phyloP scores from a whole-genome alignment of 805 yeast genomes.

The Nakazawaea wickerhamii region DNA sequence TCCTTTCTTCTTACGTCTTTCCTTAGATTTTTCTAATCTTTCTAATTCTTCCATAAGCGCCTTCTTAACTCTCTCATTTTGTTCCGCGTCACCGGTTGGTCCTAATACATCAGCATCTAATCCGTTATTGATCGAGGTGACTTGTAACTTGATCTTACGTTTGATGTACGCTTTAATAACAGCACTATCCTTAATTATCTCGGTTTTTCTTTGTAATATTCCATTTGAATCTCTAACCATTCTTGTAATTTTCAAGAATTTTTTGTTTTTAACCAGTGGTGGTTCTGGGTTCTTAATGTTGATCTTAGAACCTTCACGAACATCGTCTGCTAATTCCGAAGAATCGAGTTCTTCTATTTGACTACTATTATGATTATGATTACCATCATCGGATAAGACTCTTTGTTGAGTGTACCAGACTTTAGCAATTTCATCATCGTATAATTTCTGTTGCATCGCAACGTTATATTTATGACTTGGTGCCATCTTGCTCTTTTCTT shows the following conservation, averaged over 20 bases:
- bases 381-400: constrained; percentile 38
- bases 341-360: constrained; percentile 1
- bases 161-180: constrained; percentile 80
- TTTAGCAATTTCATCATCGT: constrained; percentile 81
- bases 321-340: constrained; percentile 8
- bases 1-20: constrained; percentile 47
- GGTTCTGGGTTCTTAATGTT: constrained; percentile 11
- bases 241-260: constrained; percentile 58
- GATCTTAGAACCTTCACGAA: constrained; percentile 9
- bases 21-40: constrained; percentile 70
- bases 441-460: constrained; percentile 82
- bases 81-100: constrained; percentile 79
- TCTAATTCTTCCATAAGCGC: constrained; percentile 80
- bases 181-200: constrained; percentile 77
- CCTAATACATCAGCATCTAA: constrained; percentile 68
- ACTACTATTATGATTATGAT: constrained; percentile 11
- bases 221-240: constrained; percentile 82
- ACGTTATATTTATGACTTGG: constrained; percentile 72
- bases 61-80: constrained; percentile 70
- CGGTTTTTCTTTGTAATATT: constrained; percentile 73
- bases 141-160: constrained; percentile 34
- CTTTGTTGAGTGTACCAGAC: constrained; percentile 86
- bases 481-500: constrained; percentile 31
- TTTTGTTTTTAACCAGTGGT: constrained; percentile 24
- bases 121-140: constrained; percentile 32